Evolutionary conservation across 78 protist species (phyloP).

Genomic region (Trichosphaerium sp.): DNA sequence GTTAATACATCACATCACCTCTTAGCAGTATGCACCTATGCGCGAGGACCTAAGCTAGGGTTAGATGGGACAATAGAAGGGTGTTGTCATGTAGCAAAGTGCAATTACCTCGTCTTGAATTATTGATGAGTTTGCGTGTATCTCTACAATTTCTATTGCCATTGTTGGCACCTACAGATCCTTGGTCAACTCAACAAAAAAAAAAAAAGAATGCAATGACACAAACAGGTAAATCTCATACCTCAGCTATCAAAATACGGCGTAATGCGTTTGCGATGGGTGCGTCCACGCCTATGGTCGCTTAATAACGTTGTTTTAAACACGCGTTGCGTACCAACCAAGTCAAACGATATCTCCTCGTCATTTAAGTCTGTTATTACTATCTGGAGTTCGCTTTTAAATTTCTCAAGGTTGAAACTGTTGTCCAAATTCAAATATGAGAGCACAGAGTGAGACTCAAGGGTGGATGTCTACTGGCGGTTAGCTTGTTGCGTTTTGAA

Average conservation of each 20-base stretch:
- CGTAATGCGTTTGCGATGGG: constrained; percentile 88
- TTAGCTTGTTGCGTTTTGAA: too few relatives aligned
- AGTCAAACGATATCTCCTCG: constrained; percentile 59
- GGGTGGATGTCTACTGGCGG: too few relatives aligned
- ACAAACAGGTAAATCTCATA: constrained; percentile 2
- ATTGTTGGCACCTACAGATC: too few relatives aligned
- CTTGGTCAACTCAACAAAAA: not conserved
- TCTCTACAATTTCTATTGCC: constrained; percentile 82
- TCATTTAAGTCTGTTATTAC: constrained; percentile 24
- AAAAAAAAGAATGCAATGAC: not conserved
- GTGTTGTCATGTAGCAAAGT: not conserved
- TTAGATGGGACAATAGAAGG: not conserved
- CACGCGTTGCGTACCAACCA: too few relatives aligned
- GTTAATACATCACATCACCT: constrained; percentile 15
- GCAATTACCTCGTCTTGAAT: constrained; percentile 82
- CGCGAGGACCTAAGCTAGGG: constrained; percentile 4
- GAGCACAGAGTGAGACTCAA: too few relatives aligned
- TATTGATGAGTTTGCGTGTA: constrained; percentile 77
- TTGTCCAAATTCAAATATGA: constrained; percentile 49
- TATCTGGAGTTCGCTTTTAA: constrained; percentile 40
- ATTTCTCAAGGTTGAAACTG: constrained; percentile 42
- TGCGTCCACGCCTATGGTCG: constrained; percentile 71
- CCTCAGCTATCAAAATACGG: constrained; percentile 78
- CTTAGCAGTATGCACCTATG: not conserved
- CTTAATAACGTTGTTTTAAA: too few relatives aligned